Conservation (phyloP, 768 basidiomycete species). For the Russula ochroleuca region DNA sequence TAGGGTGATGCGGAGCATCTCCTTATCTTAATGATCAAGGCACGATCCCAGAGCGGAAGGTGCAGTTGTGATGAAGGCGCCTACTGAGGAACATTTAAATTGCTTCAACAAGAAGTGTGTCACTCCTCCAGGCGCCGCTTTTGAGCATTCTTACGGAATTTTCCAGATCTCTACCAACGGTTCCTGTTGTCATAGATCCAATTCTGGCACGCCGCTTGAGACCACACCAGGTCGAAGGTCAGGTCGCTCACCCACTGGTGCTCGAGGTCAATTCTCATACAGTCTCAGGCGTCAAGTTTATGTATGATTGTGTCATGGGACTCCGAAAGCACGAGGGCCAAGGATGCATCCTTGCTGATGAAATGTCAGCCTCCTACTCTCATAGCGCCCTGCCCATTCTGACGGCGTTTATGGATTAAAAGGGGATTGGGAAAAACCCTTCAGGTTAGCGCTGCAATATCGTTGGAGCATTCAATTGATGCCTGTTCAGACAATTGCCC, state of each 20-base stretch:
- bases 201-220: conserved; percentile 70
- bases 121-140: not conserved
- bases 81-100: conserved; percentile 59
- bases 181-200: conserved; percentile 89
- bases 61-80: conserved; percentile 83
- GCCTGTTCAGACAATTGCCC: conserved; percentile 68
- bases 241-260: conserved; percentile 6
- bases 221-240: conserved; percentile 87
- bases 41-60: conserved; percentile 73
- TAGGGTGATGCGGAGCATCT: not conserved
- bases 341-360: conserved; percentile 95
- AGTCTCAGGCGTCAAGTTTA: conserved; percentile 65
- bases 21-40: conserved; percentile 36
- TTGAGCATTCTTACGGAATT: not conserved
- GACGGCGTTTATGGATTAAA: conserved; percentile 29
- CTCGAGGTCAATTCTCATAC: not conserved
- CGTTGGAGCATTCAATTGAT: not conserved
- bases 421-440: conserved; percentile 98
- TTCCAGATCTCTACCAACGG: conserved; percentile 54
- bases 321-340: conserved; percentile 84
- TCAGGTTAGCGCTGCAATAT: conserved; percentile 44
- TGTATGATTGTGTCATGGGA: conserved; percentile 97
- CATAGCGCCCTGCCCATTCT: conserved; percentile 7
- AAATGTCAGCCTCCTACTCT: conserved; percentile 55
- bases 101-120: conserved; percentile 69